Evolutionary conservation across 192 early-diverging fungal genomes (phyloP).

Genomic region (Backusella westeae): DNA sequence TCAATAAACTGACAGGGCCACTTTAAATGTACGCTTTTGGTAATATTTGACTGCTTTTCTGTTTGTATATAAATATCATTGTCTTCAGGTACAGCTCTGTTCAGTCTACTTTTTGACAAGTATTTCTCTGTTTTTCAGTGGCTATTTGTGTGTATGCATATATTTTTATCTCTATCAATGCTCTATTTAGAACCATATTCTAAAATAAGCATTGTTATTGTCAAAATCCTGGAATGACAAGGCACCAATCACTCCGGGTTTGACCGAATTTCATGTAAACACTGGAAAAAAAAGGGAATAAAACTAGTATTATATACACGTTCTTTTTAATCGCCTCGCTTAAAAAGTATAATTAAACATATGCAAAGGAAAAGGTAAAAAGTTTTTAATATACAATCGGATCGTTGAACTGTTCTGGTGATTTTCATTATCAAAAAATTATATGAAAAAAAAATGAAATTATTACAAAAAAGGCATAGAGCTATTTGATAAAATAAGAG

Average conservation of each 20-base stretch:
- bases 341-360: not conserved
- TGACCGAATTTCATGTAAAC: not conserved
- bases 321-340: not conserved
- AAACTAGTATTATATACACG: not conserved
- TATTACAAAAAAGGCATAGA: not conserved
- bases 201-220: not conserved
- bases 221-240: not conserved
- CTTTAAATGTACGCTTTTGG: not conserved
- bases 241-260: not conserved
- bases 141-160: not conserved
- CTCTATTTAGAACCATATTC: not conserved
- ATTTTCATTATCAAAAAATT: not conserved
- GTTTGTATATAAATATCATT: not conserved
- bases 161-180: not conserved
- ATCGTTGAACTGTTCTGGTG: not conserved
- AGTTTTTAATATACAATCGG: not conserved
- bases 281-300: not conserved
- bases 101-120: not conserved
- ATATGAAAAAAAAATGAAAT: not conserved
- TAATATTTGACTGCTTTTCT: not conserved
- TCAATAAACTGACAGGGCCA: not conserved
- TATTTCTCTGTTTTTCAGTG: not conserved
- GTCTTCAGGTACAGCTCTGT: not conserved
- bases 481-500: not conserved
- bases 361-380: not conserved